Base-by-base conservation (phyloP, 352 stramenopile species). In the Thraustotheca clavata region DNA sequence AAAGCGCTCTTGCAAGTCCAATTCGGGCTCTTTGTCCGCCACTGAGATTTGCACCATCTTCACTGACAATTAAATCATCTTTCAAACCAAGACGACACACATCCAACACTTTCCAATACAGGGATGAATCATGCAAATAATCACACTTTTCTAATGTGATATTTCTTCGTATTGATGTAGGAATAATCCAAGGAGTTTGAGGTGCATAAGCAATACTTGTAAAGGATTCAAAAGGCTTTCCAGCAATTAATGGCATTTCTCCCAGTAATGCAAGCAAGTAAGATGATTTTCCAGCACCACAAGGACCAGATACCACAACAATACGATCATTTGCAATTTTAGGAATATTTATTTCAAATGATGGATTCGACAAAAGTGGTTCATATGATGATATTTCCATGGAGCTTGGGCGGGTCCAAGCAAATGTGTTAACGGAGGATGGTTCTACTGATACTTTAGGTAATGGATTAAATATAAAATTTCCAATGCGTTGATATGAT, bases 21-120 rank as follows among this genome's bases (percentile, higher is more conserved):
- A 97, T 80, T 59, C 88, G 73, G 22, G 87, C 67, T 6, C 76
- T 76, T 60, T 97, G 89, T 0, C 89, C 89, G 7, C 88, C 88
- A 59, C 84, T 95, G 29, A 97, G 87, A 41, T 92, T 94, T 50
- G 60, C 79, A 18, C 88, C 89, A 38, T 83, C 80, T 49, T 95
- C 87, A 32, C 76, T 77, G 27, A 94, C 73, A 4, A 68, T 43
- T 40, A 14, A 96, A 71, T 69, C 96, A 88, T 14, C 69, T 41
- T 24, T 24, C 43, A 52, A 31, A 2, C 2, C 43, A 3, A 97
- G 68, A 29, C 89, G 83, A 43, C 86, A 96, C 5, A 75, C 73
- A 0, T 62, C 66, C 8, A 97, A 47, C 26, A 95, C 73, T 2
- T 39, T 69, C 6, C 73, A 35, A 40, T 88, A 93, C 0, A 74